Conservation (phyloP, 1,139 yeast genomes). For the Diutina pseudorugosa region DNA sequence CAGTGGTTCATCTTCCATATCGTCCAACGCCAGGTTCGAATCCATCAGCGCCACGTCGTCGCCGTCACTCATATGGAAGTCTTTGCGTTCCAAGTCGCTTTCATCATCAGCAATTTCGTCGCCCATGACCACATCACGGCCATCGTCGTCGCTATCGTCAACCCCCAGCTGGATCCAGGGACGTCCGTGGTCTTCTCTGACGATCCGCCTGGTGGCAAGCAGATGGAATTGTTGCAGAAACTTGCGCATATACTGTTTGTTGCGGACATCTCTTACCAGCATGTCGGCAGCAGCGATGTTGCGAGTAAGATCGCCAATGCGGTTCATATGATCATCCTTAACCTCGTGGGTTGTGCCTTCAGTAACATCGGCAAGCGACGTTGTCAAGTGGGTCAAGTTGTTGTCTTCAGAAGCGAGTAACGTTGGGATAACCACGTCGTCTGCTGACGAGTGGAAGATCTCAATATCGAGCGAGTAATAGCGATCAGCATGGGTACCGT, state of each 20-base stretch:
- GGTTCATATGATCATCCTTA: background rate
- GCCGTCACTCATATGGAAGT: conserved; percentile 1
- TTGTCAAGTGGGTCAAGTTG: background rate
- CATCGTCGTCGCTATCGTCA: background rate
- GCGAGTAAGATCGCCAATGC: background rate
- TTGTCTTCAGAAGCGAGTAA: background rate
- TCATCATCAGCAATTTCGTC: conserved; percentile 5
- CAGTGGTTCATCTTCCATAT: conserved; percentile 16
- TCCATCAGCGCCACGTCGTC: conserved; percentile 8
- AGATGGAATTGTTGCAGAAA: background rate
- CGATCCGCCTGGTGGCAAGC: background rate
- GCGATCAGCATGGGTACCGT: conserved; percentile 57
- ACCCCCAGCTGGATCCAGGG: background rate
- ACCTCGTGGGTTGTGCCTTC: background rate
- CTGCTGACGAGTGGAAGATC: conserved; percentile 47
- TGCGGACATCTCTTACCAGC: background rate
- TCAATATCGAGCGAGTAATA: conserved; percentile 64
- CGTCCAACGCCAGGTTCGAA: conserved; percentile 9
- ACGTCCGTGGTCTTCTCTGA: background rate
- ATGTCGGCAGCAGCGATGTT: background rate
- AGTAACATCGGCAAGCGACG: background rate
- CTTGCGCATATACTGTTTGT: background rate
- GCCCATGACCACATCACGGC: conserved; percentile 1
- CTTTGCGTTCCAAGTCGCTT: conserved; percentile 4
- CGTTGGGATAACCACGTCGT: conserved; percentile 25